Evolutionary conservation across 1,139 yeast genomes (phyloP), one percentile per base, ranked within the genome.

Genomic region (Saccharomyces hybrid): DNA sequence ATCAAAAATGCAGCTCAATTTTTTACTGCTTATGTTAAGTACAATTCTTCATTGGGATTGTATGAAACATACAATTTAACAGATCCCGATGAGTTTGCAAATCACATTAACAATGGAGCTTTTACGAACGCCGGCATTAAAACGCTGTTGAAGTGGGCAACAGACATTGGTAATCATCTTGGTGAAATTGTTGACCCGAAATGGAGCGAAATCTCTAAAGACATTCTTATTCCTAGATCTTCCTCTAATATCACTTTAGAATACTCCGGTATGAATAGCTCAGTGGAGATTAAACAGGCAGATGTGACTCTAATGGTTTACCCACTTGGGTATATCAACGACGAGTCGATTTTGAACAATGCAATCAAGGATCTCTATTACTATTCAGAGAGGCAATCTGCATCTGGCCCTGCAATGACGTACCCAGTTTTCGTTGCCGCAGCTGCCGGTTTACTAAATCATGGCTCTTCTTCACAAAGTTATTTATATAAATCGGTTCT

Each of bases 331-430:
- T 70, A 70, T 48, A 72, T 74, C 53, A 70, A 74, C 28, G 69
- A 69, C 46, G 67, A 68, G 48, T 56, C 68, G 1, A 62, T 64
- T 47, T 53, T 63, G 48, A 64, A 70, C 13, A 78, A 82, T 60
- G 87, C 88, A 0, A 69, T 71, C 46, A 75, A 73, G 29, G 88
- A 87, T 65, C 73, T 86, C 71, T 78, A 81, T 54, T 87, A 81
- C 64, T 88, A 88, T 62, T 82, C 95, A 3, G 74, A 76, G 62
- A 82, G 81, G 55, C 95, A 88, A 67, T 84, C 88, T 8, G 81
- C 85, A 51, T 80, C 83, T 56, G 96, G 96, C 0, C 95, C 95
- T 0, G 95, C 95, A 2, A 87, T 87, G 96, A 86, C 95, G 0
- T 87, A 81, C 69, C 95, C 95, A 1, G 86, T 87, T 1, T 88